Percentiles rank a stretch among this genome's conserved stretches.
phyloP scores from a whole-genome alignment of 768 basidiomycete genomes.

The Boletus huronensis region DNA sequence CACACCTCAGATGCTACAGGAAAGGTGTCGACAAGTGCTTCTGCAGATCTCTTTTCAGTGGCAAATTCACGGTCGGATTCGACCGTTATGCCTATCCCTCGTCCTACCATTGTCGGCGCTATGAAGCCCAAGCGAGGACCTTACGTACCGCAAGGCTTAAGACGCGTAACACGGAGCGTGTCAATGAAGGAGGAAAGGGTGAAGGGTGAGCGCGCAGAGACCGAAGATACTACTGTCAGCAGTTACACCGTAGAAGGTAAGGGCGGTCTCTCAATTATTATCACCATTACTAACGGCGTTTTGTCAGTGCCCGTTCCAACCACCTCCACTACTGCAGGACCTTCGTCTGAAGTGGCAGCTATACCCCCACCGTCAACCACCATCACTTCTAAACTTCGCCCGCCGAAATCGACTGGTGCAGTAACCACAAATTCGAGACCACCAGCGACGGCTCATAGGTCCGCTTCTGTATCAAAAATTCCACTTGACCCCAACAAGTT shows the following conservation, averaged over 20 bases:
- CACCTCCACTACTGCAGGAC: background rate
- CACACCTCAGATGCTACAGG: background rate
- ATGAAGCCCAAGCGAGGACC: slow-evolving; percentile 21
- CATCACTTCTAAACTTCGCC: slow-evolving; percentile 2
- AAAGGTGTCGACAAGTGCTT: background rate
- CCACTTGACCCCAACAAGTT: slow-evolving; percentile 15
- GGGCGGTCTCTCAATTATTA: background rate
- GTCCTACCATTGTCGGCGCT: background rate
- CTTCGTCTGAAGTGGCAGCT: background rate
- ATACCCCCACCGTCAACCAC: slow-evolving; percentile 2
- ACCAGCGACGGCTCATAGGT: background rate
- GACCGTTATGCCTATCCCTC: background rate
- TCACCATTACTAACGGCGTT: slow-evolving; percentile 1
- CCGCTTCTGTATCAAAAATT: slow-evolving; percentile 13
- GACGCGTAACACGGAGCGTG: slow-evolving; percentile 28
- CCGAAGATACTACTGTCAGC: background rate
- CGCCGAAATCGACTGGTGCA: slow-evolving; percentile 3
- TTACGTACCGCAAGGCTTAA: slow-evolving; percentile 6
- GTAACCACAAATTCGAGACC: slow-evolving; percentile 4
- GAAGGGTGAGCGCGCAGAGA: background rate
- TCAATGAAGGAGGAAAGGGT: slow-evolving; percentile 24
- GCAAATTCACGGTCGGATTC: background rate
- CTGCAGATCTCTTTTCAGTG: background rate
- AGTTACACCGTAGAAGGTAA: slow-evolving; percentile 1
- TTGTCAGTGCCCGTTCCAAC: background rate